These are phyloP conservation scores for Pezicula carpinea DNA, from an alignment of 2,329 filamentous ascomycete species.

Conservation along the genomic window DNA sequence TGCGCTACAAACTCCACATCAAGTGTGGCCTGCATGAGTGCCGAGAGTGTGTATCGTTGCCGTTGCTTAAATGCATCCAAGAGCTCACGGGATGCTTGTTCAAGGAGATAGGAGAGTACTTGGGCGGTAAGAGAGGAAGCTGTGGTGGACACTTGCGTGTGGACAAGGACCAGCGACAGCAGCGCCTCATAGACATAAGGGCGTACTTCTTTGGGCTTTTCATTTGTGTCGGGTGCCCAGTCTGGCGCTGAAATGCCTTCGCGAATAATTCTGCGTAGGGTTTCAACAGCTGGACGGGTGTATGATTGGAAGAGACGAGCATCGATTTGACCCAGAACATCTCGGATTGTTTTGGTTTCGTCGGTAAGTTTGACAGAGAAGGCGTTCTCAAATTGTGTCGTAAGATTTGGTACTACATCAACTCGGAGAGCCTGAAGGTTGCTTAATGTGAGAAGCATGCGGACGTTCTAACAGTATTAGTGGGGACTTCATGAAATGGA, in stretches of 20 bases:
- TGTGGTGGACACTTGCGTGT: constrained; percentile 82
- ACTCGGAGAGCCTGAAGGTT: constrained; percentile 82
- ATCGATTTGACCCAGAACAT: constrained; percentile 88
- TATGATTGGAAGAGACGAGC: constrained; percentile 88
- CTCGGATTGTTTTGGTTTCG: constrained; percentile 85
- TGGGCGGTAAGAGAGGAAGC: constrained; percentile 71
- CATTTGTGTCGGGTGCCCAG: constrained; percentile 60
- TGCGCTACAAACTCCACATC: constrained; percentile 97
- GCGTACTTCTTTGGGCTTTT: constrained; percentile 67
- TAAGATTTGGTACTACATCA: constrained; percentile 81
- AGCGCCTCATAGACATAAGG: constrained; percentile 89
- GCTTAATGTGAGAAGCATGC: constrained; percentile 88
- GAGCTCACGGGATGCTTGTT: constrained; percentile 75
- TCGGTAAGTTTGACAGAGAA: constrained; percentile 94
- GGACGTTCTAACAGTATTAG: constrained; percentile 63
- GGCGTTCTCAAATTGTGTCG: constrained; percentile 85
- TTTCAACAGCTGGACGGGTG: constrained; percentile 69
- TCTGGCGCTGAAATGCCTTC: constrained; percentile 64
- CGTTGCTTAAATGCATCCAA: constrained; percentile 72
- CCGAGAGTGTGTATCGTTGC: constrained; percentile 65
- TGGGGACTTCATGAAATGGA: constrained; percentile 14
- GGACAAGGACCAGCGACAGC: constrained; percentile 80
- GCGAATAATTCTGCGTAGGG: constrained; percentile 65
- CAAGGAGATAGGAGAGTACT: constrained; percentile 81
- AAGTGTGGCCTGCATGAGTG: constrained; percentile 93